Percentiles rank a stretch among this genome's conserved stretches.
Conservation (phyloP, 371 early-diverging fungal genomes). For the Mucor lusitanicus region DNA sequence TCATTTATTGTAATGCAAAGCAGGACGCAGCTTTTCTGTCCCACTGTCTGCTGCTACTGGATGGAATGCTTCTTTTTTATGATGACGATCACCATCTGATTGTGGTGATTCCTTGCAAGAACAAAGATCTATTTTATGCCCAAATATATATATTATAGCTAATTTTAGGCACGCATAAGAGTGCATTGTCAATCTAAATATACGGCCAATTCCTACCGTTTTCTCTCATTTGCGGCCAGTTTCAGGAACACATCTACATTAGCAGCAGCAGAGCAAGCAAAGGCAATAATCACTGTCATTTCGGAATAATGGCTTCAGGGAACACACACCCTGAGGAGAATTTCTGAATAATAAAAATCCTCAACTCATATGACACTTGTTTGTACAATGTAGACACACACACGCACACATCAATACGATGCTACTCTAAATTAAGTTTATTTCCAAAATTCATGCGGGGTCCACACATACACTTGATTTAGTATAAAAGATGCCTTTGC, state of each 20-base stretch:
- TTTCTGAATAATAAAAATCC: background rate
- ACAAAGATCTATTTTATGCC: no score
- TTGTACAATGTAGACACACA: background rate
- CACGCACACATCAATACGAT: background rate
- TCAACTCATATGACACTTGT: background rate
- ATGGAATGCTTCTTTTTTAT: no score
- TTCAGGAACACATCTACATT: background rate
- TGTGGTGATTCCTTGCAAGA: no score
- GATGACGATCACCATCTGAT: no score
- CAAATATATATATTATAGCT: no score
- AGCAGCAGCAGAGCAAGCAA: no score
- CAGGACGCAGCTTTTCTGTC: background rate
- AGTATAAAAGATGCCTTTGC: background rate
- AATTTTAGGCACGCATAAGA: no score
- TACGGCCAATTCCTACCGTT: no score
- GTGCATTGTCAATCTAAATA: no score
- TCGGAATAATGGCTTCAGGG: constrained; percentile 11
- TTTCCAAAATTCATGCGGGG: background rate
- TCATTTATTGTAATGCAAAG: background rate
- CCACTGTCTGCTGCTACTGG: background rate
- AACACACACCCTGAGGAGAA: constrained; percentile 12
- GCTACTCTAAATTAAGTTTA: background rate
- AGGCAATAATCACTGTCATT: constrained; percentile 4
- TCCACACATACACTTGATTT: background rate
- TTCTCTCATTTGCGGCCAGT: no score